Base-by-base conservation (phyloP, 345 rosid species). In the Bretschneidera sinensis region DNA sequence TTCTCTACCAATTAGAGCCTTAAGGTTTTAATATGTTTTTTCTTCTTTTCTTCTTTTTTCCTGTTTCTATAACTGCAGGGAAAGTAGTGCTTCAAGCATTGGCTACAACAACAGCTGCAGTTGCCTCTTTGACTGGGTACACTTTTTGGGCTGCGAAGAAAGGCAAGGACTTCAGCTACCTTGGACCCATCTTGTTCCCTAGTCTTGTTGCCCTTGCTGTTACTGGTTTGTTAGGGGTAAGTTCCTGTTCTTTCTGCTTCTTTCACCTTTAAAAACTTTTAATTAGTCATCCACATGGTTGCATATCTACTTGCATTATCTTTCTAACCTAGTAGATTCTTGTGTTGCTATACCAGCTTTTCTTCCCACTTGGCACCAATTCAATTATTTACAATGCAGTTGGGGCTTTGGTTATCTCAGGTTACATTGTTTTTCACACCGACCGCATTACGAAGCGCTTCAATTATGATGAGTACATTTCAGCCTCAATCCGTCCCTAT, bases 71-170 rank as follows among this genome's bases (percentile, higher is more conserved):
- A n/a, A n/a, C n/a, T n/a, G n/a, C 92, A 92, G 98, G 98, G 72
- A 80, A 75, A 78, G 84, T 92, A 43, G 98, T 92, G 70, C 98
- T 92, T 17, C 80, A 92, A 76, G 98, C 98, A 21, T 74, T 92
- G 57, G 78, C 89, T 71, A 74, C 89, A 66, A 92, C 98, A 25
- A 72, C 89, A 0, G 89, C 88, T 6, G 96, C 89, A 72, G 98
- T 89, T 14, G 75, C 58, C 22, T 81, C 96, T 57, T 74, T 89
- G 51, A 89, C 98, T 35, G 98, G 76, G 6, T 92, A 92, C 78
- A 87, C 98, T 61, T 92, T 92, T 87, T 92, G 96, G 97, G 98
- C 98, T 18, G 67, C 98, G 15, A 92, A 83, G 95, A 92, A 79
- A 67, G 98, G 98, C 73, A 79, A 85, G 74, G 98, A 92, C 65